phyloP scores from a whole-genome alignment of 495 filamentous ascomycete genomes.

The Pyrenula aspistea region DNA sequence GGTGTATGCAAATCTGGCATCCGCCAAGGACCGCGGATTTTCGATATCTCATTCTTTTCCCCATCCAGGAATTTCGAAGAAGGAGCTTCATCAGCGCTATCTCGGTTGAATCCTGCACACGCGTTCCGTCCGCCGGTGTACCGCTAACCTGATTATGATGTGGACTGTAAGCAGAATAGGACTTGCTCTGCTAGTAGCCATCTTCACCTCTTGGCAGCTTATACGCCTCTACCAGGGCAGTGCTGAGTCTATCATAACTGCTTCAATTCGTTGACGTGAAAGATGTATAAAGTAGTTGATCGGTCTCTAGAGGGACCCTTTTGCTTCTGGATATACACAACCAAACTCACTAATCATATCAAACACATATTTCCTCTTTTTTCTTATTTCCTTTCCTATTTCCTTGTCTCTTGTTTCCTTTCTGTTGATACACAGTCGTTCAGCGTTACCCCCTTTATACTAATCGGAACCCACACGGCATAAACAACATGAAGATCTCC shows the following conservation, averaged over 20 bases:
- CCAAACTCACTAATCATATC: neutral
- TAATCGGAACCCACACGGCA: too few species aligned
- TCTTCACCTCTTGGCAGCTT: neutral
- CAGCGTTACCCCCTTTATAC: neutral
- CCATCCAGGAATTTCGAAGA: neutral
- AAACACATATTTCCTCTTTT: neutral
- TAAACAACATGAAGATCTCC: neutral
- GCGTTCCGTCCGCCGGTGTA: neutral
- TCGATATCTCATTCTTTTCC: neutral
- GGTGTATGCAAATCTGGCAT: too few species aligned
- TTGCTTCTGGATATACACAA: neutral
- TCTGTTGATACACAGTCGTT: neutral
- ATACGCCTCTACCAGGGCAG: neutral
- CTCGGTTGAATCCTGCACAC: neutral
- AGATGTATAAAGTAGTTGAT: neutral
- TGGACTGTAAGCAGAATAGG: neutral
- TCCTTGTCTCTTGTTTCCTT: neutral
- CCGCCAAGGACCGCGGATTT: too few species aligned
- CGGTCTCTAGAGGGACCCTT: neutral
- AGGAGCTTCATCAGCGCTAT: neutral
- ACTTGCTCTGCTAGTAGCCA: neutral
- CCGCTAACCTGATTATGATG: neutral
- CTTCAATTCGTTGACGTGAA: neutral
- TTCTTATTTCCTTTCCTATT: neutral
- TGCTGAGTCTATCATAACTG: neutral